These are phyloP conservation scores for Gardenia jasminoides DNA, from an alignment of 257 asterid genomes.

Conservation along the genomic window DNA sequence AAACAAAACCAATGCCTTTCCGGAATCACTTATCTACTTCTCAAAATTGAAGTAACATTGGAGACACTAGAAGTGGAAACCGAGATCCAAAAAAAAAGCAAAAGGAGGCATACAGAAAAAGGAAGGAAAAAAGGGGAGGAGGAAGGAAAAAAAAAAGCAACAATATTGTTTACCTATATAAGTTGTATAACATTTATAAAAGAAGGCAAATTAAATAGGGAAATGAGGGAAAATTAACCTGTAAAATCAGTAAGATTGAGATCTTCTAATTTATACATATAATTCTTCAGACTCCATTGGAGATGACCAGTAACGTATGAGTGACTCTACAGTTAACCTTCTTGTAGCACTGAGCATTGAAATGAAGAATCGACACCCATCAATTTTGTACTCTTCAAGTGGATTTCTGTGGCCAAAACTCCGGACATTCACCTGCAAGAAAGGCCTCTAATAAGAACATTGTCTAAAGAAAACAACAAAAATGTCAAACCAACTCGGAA, in stretches of 20 bases:
- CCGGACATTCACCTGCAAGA: slow-evolving; percentile 79
- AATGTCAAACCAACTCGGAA: neutral
- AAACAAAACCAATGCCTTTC: too few species aligned
- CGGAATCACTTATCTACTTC: too few species aligned
- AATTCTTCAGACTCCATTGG: slow-evolving; percentile 85
- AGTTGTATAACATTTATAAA: neutral
- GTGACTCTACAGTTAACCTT: slow-evolving; percentile 88
- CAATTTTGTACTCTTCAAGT: slow-evolving; percentile 97
- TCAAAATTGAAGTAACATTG: too few species aligned
- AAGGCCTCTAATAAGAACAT: slow-evolving; percentile 5
- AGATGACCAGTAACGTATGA: slow-evolving; percentile 84
- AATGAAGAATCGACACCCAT: slow-evolving; percentile 94
- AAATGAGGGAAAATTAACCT: neutral
- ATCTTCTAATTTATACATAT: slow-evolving; percentile 31
- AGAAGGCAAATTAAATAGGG: neutral
- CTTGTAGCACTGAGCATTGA: slow-evolving; percentile 94
- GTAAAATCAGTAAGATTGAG: neutral
- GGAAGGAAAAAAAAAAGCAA: neutral
- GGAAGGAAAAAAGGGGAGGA: too few species aligned
- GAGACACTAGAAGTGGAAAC: too few species aligned
- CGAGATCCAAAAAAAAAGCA: too few species aligned
- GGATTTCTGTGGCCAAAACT: slow-evolving; percentile 97
- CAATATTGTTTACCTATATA: neutral
- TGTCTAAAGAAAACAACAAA: neutral
- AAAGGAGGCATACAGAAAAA: neutral